Percentiles rank a stretch among this genome's conserved stretches.
Evolutionary conservation across 345 rosid genomes (phyloP).

Genomic region (Schrenkiella parvula): DNA sequence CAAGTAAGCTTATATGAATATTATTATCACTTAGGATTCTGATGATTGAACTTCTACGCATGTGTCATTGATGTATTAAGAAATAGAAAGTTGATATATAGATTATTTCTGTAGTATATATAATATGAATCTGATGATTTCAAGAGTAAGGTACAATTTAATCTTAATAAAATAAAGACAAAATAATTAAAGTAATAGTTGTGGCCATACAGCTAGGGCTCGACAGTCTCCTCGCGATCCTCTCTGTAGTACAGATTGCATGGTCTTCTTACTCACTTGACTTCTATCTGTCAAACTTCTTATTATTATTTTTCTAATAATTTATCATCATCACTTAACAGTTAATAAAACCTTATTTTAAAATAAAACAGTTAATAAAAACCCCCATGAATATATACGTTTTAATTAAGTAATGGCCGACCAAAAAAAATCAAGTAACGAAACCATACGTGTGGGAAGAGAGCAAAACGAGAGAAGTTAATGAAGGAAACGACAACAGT

Average conservation of each 20-base stretch:
- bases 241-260: conserved; percentile 25
- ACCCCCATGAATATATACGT: neutral
- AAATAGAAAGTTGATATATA: conserved; percentile 7
- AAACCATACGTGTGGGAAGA: conserved; percentile 10
- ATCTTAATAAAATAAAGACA: neutral
- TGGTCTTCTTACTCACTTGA: conserved; percentile 9
- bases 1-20: neutral
- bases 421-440: too few relatives aligned
- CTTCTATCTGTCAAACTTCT: neutral
- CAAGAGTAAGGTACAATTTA: neutral
- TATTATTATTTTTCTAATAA: neutral
- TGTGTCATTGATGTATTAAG: conserved; percentile 3
- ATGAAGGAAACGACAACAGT: neutral
- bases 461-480: conserved; percentile 20
- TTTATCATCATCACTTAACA: neutral
- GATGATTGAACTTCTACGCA: conserved; percentile 9
- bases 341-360: too few relatives aligned
- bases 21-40: neutral
- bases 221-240: conserved; percentile 26
- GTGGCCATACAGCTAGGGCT: conserved; percentile 29
- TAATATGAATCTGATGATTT: neutral
- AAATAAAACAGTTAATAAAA: too few relatives aligned
- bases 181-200: too few relatives aligned
- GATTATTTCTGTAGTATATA: too few relatives aligned
- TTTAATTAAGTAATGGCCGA: too few relatives aligned